These are phyloP conservation scores for Lasiosphaeriaceae sp. DNA, from an alignment of 495 filamentous ascomycete genomes.

Conservation along the genomic window DNA sequence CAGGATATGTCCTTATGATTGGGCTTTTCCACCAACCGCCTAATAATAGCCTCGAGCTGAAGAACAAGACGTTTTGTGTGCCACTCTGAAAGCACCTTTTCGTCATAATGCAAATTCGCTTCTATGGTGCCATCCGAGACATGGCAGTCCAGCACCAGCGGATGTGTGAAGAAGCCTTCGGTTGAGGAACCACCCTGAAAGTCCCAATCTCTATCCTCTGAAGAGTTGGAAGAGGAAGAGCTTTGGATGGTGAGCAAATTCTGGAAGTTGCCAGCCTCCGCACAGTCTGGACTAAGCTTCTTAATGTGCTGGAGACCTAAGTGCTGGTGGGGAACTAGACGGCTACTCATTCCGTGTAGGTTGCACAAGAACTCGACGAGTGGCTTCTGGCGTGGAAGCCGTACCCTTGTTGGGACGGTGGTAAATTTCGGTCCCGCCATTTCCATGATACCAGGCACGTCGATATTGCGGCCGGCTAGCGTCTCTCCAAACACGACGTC, in stretches of 20 bases:
- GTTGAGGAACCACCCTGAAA: slow-evolving; percentile 17
- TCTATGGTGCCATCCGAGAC: slow-evolving; percentile 10
- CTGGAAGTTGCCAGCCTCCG: slow-evolving; percentile 34
- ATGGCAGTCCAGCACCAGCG: slow-evolving; percentile 22
- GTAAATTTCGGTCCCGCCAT: slow-evolving; percentile 54
- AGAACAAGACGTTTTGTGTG: slow-evolving; percentile 19
- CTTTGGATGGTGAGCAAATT: slow-evolving; percentile 39
- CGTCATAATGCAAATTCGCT: slow-evolving; percentile 20
- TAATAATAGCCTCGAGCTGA: slow-evolving; percentile 21
- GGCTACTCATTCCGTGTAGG: slow-evolving; percentile 32
- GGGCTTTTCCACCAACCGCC: slow-evolving; percentile 9
- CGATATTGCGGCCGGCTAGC: slow-evolving; percentile 41
- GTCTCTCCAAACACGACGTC: slow-evolving; percentile 44
- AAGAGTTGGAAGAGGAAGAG: neutral
- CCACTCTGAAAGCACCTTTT: slow-evolving; percentile 17
- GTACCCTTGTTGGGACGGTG: slow-evolving; percentile 51
- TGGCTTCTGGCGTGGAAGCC: slow-evolving; percentile 4
- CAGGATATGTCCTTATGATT: slow-evolving; percentile 4
- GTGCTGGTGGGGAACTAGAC: slow-evolving; percentile 43
- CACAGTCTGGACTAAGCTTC: slow-evolving; percentile 24
- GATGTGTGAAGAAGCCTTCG: slow-evolving; percentile 25
- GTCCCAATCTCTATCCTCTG: slow-evolving; percentile 12
- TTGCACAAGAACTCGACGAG: slow-evolving; percentile 14
- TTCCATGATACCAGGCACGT: slow-evolving; percentile 43
- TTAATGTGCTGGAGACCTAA: slow-evolving; percentile 42